phyloP scores from a whole-genome alignment of 495 filamentous ascomycete genomes.

The Neurospora sp. region DNA sequence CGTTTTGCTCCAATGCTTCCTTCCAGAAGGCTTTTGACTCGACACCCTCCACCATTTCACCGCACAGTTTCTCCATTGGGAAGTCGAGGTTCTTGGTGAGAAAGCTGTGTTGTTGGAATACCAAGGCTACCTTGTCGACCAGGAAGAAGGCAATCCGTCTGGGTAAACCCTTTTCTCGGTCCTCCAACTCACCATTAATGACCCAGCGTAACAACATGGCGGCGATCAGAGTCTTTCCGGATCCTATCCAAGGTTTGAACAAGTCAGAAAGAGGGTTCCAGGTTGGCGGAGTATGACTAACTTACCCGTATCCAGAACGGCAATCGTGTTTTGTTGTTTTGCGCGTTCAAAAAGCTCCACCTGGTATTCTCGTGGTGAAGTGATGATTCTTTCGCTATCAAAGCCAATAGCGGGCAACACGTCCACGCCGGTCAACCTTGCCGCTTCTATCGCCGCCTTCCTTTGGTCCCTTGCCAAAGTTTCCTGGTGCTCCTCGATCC shows the following conservation, averaged over 20 bases:
- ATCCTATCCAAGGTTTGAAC: constrained; percentile 43
- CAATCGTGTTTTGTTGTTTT: constrained; percentile 80
- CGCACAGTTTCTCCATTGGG: constrained; percentile 68
- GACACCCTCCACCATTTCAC: constrained; percentile 43
- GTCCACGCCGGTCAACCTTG: constrained; percentile 11
- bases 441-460: constrained; percentile 10
- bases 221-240: constrained; percentile 95
- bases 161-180: constrained; percentile 48
- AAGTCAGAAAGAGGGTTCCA: neutral
- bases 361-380: constrained; percentile 82
- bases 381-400: constrained; percentile 45
- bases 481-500: constrained; percentile 26
- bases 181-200: constrained; percentile 67
- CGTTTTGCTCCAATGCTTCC: constrained; percentile 55
- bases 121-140: constrained; percentile 81
- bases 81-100: constrained; percentile 77
- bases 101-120: constrained; percentile 83
- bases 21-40: constrained; percentile 63
- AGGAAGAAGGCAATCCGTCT: constrained; percentile 76
- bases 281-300: neutral
- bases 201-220: constrained; percentile 74
- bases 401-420: constrained; percentile 16
- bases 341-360: constrained; percentile 85
- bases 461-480: constrained; percentile 3
- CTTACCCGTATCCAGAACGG: constrained; percentile 85